Percentiles rank a stretch among this genome's conserved stretches.
These are phyloP conservation scores for Stipa capillata DNA, from an alignment of 176 grass and related monocot genomes.

Conservation along the genomic window DNA sequence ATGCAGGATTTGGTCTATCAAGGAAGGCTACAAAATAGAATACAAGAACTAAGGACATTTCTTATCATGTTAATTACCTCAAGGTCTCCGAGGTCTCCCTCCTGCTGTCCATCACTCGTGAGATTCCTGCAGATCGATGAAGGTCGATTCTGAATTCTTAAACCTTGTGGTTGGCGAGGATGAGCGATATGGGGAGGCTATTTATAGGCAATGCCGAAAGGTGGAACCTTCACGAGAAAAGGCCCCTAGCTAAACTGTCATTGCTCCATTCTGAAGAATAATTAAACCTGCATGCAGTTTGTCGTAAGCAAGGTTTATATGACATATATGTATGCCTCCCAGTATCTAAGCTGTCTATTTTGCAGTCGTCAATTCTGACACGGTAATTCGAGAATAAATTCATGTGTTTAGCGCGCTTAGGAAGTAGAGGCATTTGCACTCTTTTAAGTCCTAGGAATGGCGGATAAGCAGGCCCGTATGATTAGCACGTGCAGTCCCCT, in stretches of 20 bases:
- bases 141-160: conserved; percentile 17
- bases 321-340: neutral
- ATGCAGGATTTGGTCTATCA: too few relatives aligned
- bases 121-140: conserved; percentile 8
- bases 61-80: conserved; percentile 27
- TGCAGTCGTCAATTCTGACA: neutral
- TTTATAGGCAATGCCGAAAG: conserved; percentile 42
- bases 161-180: conserved; percentile 25
- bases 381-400: neutral
- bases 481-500: too few relatives aligned
- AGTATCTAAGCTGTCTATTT: neutral
- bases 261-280: neutral
- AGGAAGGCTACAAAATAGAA: too few relatives aligned
- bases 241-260: neutral
- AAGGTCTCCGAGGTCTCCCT: conserved; percentile 43
- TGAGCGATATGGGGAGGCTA: neutral
- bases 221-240: conserved; percentile 15
- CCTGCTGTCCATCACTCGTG: conserved; percentile 25
- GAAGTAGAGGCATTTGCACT: too few relatives aligned
- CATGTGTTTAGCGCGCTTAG: neutral
- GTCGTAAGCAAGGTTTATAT: neutral
- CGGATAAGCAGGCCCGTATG: neutral
- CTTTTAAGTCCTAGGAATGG: neutral
- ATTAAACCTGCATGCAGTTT: neutral
- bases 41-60: too few relatives aligned